Conservation (phyloP, 1,139 yeast genomes). For the Geotrichum europaeum region DNA sequence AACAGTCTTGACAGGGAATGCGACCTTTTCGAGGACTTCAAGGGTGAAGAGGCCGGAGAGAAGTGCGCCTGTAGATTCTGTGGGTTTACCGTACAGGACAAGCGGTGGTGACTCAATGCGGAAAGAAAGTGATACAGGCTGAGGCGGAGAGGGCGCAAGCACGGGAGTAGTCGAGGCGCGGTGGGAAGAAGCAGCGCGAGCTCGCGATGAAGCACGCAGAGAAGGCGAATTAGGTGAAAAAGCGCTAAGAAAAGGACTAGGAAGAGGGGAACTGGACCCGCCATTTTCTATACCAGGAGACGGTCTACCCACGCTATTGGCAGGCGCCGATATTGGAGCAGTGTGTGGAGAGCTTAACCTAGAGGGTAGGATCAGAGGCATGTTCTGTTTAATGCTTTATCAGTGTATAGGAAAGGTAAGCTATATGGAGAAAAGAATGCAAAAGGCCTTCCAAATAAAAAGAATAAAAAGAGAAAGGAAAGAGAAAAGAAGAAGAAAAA, state of each 20-base stretch:
- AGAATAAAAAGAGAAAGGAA: not conserved
- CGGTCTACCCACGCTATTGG: not conserved
- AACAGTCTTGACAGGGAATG: slow-evolving; percentile 48
- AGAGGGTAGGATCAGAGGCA: slow-evolving; percentile 5
- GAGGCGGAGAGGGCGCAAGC: slow-evolving; percentile 5
- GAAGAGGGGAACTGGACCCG: slow-evolving; percentile 1
- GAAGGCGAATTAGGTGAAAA: slow-evolving; percentile 1
- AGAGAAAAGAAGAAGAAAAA: not conserved
- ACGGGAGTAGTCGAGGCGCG: not conserved
- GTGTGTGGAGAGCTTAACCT: slow-evolving; percentile 1
- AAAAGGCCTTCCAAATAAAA: not conserved
- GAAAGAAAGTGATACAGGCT: slow-evolving; percentile 45
- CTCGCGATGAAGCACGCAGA: not conserved
- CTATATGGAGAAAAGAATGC: too few relatives aligned
- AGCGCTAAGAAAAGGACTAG: not conserved
- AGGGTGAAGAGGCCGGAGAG: slow-evolving; percentile 60
- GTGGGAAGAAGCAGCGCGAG: not conserved
- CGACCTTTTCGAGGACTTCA: slow-evolving; percentile 28
- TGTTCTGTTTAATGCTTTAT: not conserved
- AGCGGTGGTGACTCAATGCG: slow-evolving; percentile 87
- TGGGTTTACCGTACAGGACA: slow-evolving; percentile 70
- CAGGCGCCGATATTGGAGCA: not conserved
- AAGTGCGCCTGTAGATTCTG: slow-evolving; percentile 79
- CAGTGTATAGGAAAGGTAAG: not conserved
- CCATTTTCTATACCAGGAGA: not conserved